A percentile compares a stretch with the other conserved stretches of the same genome.
Conservation (phyloP, 1,284 basidiomycete species). For the Rhodotorula sp. region DNA sequence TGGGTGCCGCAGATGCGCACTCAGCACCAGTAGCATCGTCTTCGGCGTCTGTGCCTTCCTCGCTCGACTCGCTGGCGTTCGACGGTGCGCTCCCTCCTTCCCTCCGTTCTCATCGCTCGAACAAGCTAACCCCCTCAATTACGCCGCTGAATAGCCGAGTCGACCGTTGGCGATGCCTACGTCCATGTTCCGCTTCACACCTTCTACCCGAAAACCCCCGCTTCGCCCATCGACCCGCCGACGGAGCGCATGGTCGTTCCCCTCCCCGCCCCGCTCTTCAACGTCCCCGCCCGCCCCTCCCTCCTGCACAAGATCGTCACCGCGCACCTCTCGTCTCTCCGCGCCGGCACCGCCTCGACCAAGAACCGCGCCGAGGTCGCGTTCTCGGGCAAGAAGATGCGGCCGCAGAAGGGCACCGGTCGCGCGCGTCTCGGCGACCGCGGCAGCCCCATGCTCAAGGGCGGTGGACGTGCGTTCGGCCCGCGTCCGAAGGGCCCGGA, state of each 20-base stretch:
- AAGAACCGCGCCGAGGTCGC: constrained; percentile 88
- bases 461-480: constrained; percentile 66
- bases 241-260: constrained; percentile 59
- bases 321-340: constrained; percentile 82
- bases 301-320: constrained; percentile 91
- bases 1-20: neutral
- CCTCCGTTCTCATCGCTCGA: neutral
- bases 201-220: constrained; percentile 17
- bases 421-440: constrained; percentile 84
- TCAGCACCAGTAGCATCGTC: neutral
- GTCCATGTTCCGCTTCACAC: constrained; percentile 36
- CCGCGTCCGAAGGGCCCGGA: constrained; percentile 42
- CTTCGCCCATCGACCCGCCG: constrained; percentile 7
- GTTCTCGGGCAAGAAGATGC: constrained; percentile 84
- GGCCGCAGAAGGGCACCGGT: constrained; percentile 89
- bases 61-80: neutral
- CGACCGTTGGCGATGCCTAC: constrained; percentile 27
- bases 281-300: constrained; percentile 81
- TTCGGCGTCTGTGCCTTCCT: neutral
- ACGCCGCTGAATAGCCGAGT: constrained; percentile 8
- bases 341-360: constrained; percentile 86
- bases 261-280: constrained; percentile 81
- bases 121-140: neutral
- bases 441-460: constrained; percentile 84
- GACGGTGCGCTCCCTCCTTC: neutral